Percentiles rank a stretch among this genome's conserved stretches.
phyloP scores from a whole-genome alignment of 2,329 filamentous ascomycete species.

The Ceratocystis ficicola region DNA sequence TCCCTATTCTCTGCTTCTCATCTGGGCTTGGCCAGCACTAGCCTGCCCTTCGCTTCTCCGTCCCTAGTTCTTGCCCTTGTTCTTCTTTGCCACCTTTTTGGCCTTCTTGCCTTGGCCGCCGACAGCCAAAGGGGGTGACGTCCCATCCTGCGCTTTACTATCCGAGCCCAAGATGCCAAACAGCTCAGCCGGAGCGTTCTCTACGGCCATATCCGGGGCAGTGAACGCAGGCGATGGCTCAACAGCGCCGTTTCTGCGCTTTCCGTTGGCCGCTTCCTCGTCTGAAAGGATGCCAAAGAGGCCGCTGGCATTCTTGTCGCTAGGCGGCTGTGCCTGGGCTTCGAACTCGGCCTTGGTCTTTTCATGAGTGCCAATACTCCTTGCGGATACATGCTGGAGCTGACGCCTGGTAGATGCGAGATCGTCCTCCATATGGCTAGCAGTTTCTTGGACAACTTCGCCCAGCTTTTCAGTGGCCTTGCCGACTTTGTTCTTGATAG shows the following conservation, averaged over 20 bases:
- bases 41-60: neutral
- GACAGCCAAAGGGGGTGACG: neutral
- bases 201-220: neutral
- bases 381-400: neutral
- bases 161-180: conserved; percentile 17
- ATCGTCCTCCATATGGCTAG: conserved; percentile 11
- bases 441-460: conserved; percentile 13
- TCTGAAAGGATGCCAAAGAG: conserved; percentile 16
- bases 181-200: neutral
- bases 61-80: conserved; percentile 15
- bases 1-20: too few relatives aligned
- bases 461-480: conserved; percentile 11
- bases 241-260: neutral
- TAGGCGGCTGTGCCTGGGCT: neutral
- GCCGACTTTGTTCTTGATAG: conserved; percentile 14
- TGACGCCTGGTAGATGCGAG: conserved; percentile 1
- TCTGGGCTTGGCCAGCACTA: too few relatives aligned
- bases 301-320: neutral
- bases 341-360: conserved; percentile 9
- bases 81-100: conserved; percentile 18
- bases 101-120: conserved; percentile 11
- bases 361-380: conserved; percentile 9
- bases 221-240: conserved; percentile 1
- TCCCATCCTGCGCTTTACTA: neutral
- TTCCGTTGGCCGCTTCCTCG: neutral